Base-by-base conservation (phyloP, 192 early-diverging fungal species). In the Dissophora ornata region DNA sequence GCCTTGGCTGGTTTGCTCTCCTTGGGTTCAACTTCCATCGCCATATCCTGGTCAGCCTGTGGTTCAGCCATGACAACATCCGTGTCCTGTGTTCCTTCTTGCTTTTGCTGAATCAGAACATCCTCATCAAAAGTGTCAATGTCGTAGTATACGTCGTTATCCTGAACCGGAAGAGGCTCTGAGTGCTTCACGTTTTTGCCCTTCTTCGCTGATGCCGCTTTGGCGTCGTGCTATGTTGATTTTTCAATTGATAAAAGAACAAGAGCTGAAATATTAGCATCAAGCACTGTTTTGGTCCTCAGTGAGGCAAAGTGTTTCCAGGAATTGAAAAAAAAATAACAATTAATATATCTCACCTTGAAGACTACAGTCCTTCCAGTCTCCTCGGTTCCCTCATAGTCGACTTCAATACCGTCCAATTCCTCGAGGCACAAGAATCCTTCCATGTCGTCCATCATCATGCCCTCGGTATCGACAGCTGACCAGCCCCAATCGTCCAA, bases 381-480 rank as follows among this genome's bases (percentile, higher is more conserved):
- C 1, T 69, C 61, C 15, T 82, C 79, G 36, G 84, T 85, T 10
- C 87, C 85, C 47, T 92, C 87, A 77, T 88, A 90, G 33, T 86
- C 86, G 28, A 95, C 88, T 69, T 95, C 91, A 11, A 96, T 90
- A 51, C 87, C 92, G 30, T 93, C 90, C 25, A 96, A 74, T 57
- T 98, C 96, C 71, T 98, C 94, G 38, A 98, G 83, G 47, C 90
- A 90, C 19, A 96, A 49, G 74, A 98, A 93, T 3, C 95, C 96
- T 16, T 90, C 91, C 49, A 87, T 64, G 28, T 92, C 93, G 41
- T 93, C 87, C 52, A 85, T 82, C 10, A 85, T 55, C 45, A 85
- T 82, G 48, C 67, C 70, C 4, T 84, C 69, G 7, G 86, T 81
- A 12, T 82, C 46, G 2, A 92, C 86, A 18, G 84, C 69, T 12